phyloP scores from a whole-genome alignment of 2,329 filamentous ascomycete species.

The Zopfia rhizophila region DNA sequence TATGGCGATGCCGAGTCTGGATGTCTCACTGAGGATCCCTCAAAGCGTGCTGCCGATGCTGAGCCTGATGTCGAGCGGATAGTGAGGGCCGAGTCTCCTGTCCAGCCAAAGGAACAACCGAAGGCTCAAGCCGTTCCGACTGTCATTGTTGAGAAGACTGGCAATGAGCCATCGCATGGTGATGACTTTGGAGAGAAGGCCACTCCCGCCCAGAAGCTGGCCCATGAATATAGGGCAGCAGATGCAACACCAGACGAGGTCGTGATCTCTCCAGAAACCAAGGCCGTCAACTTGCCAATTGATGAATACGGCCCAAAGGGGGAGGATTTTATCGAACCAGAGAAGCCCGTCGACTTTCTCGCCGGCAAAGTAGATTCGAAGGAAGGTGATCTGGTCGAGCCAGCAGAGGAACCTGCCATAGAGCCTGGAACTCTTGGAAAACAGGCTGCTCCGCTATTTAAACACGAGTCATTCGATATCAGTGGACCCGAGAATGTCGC shows the following conservation, averaged over 20 bases:
- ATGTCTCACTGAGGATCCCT: slow-evolving; percentile 21
- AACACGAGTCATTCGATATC: slow-evolving; percentile 40
- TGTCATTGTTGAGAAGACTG: slow-evolving; percentile 49
- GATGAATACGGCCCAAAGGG: background rate
- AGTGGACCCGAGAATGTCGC: too few relatives aligned
- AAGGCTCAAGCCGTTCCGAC: slow-evolving; percentile 31
- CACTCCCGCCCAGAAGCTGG: slow-evolving; percentile 45
- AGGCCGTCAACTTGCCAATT: slow-evolving; percentile 3
- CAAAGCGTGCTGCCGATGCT: slow-evolving; percentile 34
- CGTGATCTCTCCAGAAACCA: slow-evolving; percentile 32
- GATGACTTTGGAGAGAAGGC: slow-evolving; percentile 50
- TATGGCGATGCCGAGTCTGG: slow-evolving; percentile 25
- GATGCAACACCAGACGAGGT: slow-evolving; percentile 49
- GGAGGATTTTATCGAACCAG: background rate
- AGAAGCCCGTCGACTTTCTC: background rate
- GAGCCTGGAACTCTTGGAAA: slow-evolving; percentile 26
- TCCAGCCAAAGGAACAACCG: slow-evolving; percentile 15
- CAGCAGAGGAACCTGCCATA: background rate
- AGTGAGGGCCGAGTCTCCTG: slow-evolving; percentile 23
- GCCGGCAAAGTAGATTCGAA: slow-evolving; percentile 1
- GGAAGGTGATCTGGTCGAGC: too few relatives aligned
- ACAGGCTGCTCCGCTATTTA: slow-evolving; percentile 42
- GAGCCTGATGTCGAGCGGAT: slow-evolving; percentile 31
- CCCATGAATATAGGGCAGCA: slow-evolving; percentile 41
- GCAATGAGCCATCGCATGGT: slow-evolving; percentile 44